Base-by-base conservation (phyloP, 225 moss, liverwort and hornwort species). In the Climacium dendroides region DNA sequence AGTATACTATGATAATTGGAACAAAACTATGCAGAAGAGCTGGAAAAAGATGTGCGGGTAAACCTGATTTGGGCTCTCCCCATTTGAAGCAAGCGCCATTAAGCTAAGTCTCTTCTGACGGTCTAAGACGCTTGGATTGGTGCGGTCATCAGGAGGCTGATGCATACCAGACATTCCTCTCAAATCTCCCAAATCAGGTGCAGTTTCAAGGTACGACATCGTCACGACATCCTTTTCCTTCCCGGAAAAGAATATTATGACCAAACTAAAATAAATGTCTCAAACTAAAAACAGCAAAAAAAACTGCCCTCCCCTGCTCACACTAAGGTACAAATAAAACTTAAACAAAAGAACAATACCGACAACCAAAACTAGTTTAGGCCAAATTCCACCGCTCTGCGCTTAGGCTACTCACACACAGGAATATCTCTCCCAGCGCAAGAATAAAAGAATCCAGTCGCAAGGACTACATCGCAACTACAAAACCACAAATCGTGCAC, bases 31-130 rank as follows among this genome's bases (percentile, higher is more conserved):
- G 55, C 63, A 78, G 78, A 71, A 83, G 29, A 83, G 8, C 83
- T 57, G 18, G 19, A 62, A 63, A 48, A 35, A 45, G 79, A 32
- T 29, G 53, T 12, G 65, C 26, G 20, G n/a, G n/a, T 48, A 61
- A 80, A 91, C 91, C 92, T 92, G 91, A 81, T 86, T 91, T 77
- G 87, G 74, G 50, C 30, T 83, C 74, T 91, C 91, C 24, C 87
- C 89, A 66, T 86, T 92, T 8, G 89, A 89, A 74, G 89, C 45
- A 41, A 91, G 85, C 70, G 88, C 89, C 86, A 91, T 52, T 34
- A 89, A 91, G 63, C 77, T 57, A 32, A 92, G 71, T 80, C 85
- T 86, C 55, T 81, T 88, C 43, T 75, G 89, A 70, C 83, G 84
- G 81, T 73, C 88, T 84, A 79, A 13, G 34, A 60, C 75, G 13